Evolutionary conservation across 257 asterid species (phyloP), one percentile per base, ranked within the genome.

Genomic region (Asclepias syriaca): DNA sequence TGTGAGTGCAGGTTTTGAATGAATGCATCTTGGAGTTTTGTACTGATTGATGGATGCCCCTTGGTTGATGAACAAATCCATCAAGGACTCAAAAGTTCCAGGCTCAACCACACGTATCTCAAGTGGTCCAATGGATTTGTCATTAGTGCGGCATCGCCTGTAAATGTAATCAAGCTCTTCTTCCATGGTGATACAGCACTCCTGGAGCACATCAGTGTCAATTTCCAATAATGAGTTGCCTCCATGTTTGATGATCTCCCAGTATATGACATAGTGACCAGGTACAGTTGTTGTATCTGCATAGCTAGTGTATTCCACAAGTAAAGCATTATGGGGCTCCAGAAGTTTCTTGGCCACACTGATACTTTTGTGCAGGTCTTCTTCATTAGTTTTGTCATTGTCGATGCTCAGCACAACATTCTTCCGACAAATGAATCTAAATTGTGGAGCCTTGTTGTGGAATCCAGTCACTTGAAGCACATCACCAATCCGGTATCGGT

Each of bases 31-130:
- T 3, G 96, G 96, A 32, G 93, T 84, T 65, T 90, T 90, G 37
- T 90, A 88, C 84, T 90, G 96, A 77, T 90, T 90, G 45, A 90
- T 86, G 32, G 95, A 88, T 21, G 87, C 95, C 46, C 95, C 95
- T 71, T 83, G 89, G 5, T 84, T 80, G 68, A 85, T 81, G 67
- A 82, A 82, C 81, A 86, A 65, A 73, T 88, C 96, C 96, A 90
- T 90, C 76, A 90, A 75, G 83, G 75, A 79, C 77, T 90, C 93
- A 22, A 90, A 90, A 2, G 95, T 86, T 0, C 93, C 93, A 1
- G 74, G 68, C 65, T 83, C 83, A 76, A 90, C 93, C 19, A 88
- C 84, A 34, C 88, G 74, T 71, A 90, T 90, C 87, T 90, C 96
- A 49, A 88, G 71, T 4, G 95, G 93, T 2, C 95, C 95, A 6